Evolutionary conservation across 495 filamentous ascomycete genomes (phyloP).

Genomic region (Aspergillus egyptiacus): DNA sequence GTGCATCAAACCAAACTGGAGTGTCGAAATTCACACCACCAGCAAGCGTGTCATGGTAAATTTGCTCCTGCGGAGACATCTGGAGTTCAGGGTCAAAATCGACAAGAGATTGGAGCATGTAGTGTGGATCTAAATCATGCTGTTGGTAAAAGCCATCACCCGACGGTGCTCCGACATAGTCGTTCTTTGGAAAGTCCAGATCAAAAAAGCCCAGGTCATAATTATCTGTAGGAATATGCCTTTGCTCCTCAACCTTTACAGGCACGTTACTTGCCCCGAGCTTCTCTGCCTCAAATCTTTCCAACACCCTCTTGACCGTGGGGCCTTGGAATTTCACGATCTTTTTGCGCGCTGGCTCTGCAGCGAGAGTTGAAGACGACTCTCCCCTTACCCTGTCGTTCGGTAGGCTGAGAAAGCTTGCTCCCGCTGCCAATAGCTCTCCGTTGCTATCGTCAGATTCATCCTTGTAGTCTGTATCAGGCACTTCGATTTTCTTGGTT

Average conservation of each 20-base stretch:
- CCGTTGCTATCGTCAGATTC: slow-evolving; percentile 5
- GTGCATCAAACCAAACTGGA: neutral
- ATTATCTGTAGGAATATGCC: neutral
- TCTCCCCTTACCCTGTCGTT: slow-evolving; percentile 11
- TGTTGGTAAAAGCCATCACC: too few species aligned
- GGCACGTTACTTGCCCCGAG: neutral
- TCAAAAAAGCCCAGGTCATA: neutral
- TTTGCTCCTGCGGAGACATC: neutral
- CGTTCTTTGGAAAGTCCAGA: too few species aligned
- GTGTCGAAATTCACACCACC: neutral
- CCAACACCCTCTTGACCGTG: neutral
- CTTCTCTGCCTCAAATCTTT: neutral
- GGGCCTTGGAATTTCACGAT: neutral
- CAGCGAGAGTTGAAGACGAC: too few species aligned
- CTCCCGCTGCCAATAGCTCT: slow-evolving; percentile 15
- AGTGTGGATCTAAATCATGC: too few species aligned
- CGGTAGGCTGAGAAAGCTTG: slow-evolving; percentile 16
- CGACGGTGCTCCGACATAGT: too few species aligned
- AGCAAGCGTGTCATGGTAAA: neutral
- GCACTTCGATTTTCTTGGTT: neutral
- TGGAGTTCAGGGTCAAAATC: neutral
- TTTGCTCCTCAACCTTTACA: too few species aligned
- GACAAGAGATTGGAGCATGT: too few species aligned
- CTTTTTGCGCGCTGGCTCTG: neutral
- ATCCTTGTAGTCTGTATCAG: neutral